Base-by-base conservation (phyloP, 2,329 filamentous ascomycete genomes). In the Xylaria arbuscula region DNA sequence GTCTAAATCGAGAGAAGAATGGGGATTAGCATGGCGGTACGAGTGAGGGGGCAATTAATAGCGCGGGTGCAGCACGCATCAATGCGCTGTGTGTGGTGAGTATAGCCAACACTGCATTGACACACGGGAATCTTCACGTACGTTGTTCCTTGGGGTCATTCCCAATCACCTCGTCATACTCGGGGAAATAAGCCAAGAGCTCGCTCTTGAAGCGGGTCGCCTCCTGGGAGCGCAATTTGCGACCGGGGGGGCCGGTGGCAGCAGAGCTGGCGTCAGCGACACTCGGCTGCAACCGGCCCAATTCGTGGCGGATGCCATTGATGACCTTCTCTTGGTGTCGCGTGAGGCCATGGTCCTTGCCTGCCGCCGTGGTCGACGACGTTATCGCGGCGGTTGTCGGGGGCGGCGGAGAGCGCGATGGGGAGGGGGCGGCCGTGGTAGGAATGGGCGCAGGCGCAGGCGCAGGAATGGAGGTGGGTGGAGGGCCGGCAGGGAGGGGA, bases 151-250 rank as follows among this genome's bases (percentile, higher is more conserved):
- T 91, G 47, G 90, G 88, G 71, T 93, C 90, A 77, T 97, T 93
- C 70, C 93, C 94, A 81, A 98, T 93, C 73, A 98, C 88, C 78
- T 97, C 93, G 80, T 98, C 94, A 80, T 97, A 98, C 76, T 97
- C 94, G 61, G 92, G 90, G 77, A 98, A 98, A 81, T 97, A 98
- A 56, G 89, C 88, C 45, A 94, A 91, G 69, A 98, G 86, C 77
- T 98, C 94, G 81, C 94, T 98, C 85, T 97, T 97, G 81, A 94
- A 91, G 74, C 93, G 87, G 60, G 91, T 91, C 11, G 91, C 92
- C 75, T 97, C 93, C 76, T 97, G 92, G 61, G 93, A 97, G 70
- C 95, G 89, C 78, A 98, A 83, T 78, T 93, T 95, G 76, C 87
- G 86, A 72, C 94, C 83, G 79, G 88, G 91, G 73, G 92, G 90